Conservation (phyloP, 1,284 basidiomycete genomes). For the Leccinum pachyderme region DNA sequence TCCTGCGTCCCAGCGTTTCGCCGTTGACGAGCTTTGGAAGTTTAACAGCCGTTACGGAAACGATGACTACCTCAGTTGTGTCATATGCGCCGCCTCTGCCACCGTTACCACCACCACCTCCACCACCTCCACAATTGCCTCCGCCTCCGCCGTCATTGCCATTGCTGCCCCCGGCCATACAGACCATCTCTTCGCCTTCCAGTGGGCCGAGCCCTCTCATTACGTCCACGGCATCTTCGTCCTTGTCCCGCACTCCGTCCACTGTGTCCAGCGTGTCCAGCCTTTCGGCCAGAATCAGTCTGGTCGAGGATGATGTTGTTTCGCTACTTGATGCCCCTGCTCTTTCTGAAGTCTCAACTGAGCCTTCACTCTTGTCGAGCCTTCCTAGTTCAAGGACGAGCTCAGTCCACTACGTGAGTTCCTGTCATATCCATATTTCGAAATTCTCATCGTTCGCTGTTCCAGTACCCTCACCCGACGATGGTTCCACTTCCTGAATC, state of each 20-base stretch:
- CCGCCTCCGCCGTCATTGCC: slow-evolving; percentile 1
- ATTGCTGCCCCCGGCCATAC: slow-evolving; percentile 1
- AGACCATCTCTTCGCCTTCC: slow-evolving; percentile 26
- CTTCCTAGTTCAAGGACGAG: slow-evolving; percentile 20
- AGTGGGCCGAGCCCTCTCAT: slow-evolving; percentile 28
- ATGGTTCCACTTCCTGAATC: slow-evolving; percentile 37
- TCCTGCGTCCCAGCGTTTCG: slow-evolving; percentile 49
- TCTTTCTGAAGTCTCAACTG: slow-evolving; percentile 42
- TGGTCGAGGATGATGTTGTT: slow-evolving; percentile 35
- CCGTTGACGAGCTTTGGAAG: slow-evolving; percentile 36
- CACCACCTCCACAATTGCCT: too few relatives aligned
- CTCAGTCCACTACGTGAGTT: slow-evolving; percentile 35
- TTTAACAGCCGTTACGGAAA: slow-evolving; percentile 38
- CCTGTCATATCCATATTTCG: slow-evolving; percentile 25
- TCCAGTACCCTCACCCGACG: slow-evolving; percentile 29
- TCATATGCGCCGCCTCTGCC: slow-evolving; percentile 1
- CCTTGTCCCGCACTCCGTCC: slow-evolving; percentile 38
- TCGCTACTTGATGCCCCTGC: slow-evolving; percentile 27
- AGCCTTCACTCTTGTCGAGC: slow-evolving; percentile 53
- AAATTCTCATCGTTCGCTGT: not conserved
- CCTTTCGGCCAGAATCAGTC: slow-evolving; percentile 35
- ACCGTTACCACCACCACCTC: not conserved
- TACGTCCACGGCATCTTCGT: slow-evolving; percentile 34
- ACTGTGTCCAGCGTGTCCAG: slow-evolving; percentile 38
- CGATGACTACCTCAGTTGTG: slow-evolving; percentile 30